These are phyloP conservation scores for Tulasnella sp. DNA, from an alignment of 768 basidiomycete genomes.

Conservation along the genomic window DNA sequence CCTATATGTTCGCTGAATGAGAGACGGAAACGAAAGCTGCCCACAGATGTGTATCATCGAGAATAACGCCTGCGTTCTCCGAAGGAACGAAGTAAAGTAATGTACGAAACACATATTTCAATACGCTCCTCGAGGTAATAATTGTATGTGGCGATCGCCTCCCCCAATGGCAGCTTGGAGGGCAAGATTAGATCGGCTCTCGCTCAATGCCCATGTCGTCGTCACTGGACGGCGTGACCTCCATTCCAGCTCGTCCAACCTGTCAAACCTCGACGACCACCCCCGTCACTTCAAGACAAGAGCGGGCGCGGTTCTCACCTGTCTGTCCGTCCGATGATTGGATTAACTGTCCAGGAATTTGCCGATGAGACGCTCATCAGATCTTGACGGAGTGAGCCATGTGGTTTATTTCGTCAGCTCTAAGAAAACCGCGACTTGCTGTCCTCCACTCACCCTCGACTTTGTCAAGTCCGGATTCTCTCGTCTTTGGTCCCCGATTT, in stretches of 20 bases:
- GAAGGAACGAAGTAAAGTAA: slow-evolving; percentile 37
- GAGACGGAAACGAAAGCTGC: background rate
- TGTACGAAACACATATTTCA: slow-evolving; percentile 35
- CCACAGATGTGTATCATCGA: slow-evolving; percentile 34
- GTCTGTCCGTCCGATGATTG: slow-evolving; percentile 42
- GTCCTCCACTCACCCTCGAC: slow-evolving; percentile 41
- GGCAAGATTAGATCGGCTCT: background rate
- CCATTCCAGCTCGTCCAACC: slow-evolving; percentile 43
- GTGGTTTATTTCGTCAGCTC: background rate
- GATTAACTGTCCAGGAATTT: slow-evolving; percentile 39
- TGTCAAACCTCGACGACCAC: slow-evolving; percentile 42
- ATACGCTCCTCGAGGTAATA: slow-evolving; percentile 44
- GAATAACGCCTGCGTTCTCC: slow-evolving; percentile 31
- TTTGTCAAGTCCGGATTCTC: slow-evolving; percentile 54
- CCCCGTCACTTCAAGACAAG: slow-evolving; percentile 39
- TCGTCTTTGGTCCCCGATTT: slow-evolving; percentile 47
- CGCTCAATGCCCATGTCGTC: slow-evolving; percentile 42
- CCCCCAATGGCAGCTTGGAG: slow-evolving; percentile 42
- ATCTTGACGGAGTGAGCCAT: slow-evolving; percentile 34
- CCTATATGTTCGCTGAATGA: background rate
- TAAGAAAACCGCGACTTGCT: background rate
- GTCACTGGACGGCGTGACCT: slow-evolving; percentile 44
- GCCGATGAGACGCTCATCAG: slow-evolving; percentile 39
- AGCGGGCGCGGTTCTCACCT: slow-evolving; percentile 43
- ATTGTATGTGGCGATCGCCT: slow-evolving; percentile 44